Percentiles rank a stretch among this genome's conserved stretches.
phyloP scores from a whole-genome alignment of 2,329 filamentous ascomycete species.

The Emergomyces pasteurianus region DNA sequence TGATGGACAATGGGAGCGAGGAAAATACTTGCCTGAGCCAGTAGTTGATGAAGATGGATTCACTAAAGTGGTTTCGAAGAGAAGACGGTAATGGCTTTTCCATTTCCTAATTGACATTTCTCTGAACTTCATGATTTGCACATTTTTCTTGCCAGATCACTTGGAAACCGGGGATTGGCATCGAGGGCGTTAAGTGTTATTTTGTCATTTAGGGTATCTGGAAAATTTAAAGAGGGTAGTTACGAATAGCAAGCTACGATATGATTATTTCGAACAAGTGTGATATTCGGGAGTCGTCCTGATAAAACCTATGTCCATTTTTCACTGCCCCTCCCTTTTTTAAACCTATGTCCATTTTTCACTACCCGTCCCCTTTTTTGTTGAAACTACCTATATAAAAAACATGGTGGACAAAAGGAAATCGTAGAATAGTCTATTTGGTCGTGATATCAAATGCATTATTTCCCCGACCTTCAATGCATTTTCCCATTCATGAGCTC shows the following conservation, averaged over 20 bases:
- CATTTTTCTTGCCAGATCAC: background rate
- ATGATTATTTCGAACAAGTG: background rate
- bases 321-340: background rate
- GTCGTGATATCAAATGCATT: conserved; percentile 1
- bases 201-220: background rate
- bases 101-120: conserved; percentile 1
- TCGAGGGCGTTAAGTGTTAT: background rate
- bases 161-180: background rate
- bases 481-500: conserved; percentile 1
- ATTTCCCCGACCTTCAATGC: background rate
- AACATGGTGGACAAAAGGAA: background rate
- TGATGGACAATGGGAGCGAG: background rate
- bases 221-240: background rate
- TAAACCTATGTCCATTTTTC: background rate
- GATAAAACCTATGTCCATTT: background rate
- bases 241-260: background rate
- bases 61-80: conserved; percentile 60
- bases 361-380: background rate
- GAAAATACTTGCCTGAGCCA: conserved; percentile 49
- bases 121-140: background rate
- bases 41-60: conserved; percentile 75
- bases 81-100: conserved; percentile 36
- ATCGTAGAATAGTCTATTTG: background rate
- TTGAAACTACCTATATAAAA: background rate
- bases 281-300: background rate